phyloP scores from a whole-genome alignment of 257 asterid species.

The Nicotiana tabacum region DNA sequence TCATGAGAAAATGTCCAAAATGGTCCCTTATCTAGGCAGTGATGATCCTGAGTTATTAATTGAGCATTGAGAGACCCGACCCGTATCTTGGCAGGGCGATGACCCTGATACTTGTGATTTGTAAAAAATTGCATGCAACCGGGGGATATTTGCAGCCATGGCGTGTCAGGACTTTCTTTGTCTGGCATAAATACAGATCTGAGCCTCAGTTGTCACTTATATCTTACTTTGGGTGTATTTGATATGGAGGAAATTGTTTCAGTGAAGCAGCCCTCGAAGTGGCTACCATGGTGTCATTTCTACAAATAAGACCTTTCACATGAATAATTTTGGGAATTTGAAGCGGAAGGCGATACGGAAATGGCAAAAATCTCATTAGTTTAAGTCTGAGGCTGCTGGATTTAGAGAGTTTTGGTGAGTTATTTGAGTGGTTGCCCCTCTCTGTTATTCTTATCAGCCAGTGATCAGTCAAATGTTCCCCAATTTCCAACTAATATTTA shows the following conservation, averaged over 20 bases:
- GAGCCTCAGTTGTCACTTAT: constrained; percentile 1
- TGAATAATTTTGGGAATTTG: no score
- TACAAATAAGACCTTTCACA: no score
- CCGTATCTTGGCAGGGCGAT: not conserved
- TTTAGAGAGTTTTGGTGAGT: not conserved
- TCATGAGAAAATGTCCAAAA: not conserved
- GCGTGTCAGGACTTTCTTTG: not conserved
- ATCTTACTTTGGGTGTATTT: not conserved
- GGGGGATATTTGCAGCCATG: not conserved
- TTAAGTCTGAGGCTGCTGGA: not conserved
- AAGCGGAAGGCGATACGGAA: no score
- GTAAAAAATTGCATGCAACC: not conserved
- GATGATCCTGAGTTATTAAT: not conserved
- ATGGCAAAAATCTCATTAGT: no score
- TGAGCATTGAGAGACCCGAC: no score
- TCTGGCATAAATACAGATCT: not conserved
- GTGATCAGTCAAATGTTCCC: not conserved
- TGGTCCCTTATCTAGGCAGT: not conserved
- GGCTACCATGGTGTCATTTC: no score
- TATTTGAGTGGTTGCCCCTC: no score
- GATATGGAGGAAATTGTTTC: not conserved
- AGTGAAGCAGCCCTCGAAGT: not conserved
- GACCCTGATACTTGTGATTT: not conserved
- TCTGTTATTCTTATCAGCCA: not conserved
- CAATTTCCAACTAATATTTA: not conserved